These are phyloP conservation scores for Dioscorea dumetorum DNA, from an alignment of 106 monocot species.

Conservation along the genomic window DNA sequence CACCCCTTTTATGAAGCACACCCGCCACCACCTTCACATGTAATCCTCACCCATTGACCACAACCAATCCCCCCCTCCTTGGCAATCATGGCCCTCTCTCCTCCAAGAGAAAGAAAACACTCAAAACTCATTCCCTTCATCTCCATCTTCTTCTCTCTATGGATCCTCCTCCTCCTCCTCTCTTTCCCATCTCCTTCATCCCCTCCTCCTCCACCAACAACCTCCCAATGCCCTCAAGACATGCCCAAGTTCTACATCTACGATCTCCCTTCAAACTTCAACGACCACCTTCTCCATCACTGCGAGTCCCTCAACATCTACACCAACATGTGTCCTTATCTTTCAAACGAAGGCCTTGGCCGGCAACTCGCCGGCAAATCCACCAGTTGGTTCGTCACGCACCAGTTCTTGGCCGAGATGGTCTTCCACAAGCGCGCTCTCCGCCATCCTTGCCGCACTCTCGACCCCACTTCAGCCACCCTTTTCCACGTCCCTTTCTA, in stretches of 20 bases:
- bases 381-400: conserved; percentile 38
- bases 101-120: too few species aligned
- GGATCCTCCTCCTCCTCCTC: conserved; percentile 16
- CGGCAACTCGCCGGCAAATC: conserved; percentile 9
- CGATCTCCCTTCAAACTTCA: conserved; percentile 39
- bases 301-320: conserved; percentile 38
- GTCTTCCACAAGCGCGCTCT: conserved; percentile 52
- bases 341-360: conserved; percentile 58
- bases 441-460: conserved; percentile 46
- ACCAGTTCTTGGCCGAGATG: conserved; percentile 63
- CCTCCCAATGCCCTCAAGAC: conserved; percentile 17
- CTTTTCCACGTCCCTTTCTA: conserved; percentile 63
- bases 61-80: too few species aligned
- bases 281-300: conserved; percentile 27
- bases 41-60: too few species aligned
- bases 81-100: too few species aligned
- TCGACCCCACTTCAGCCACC: conserved; percentile 13
- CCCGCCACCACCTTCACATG: too few species aligned
- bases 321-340: conserved; percentile 65
- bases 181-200: conserved; percentile 1
- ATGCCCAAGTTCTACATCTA: conserved; percentile 43
- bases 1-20: too few species aligned
- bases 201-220: neutral
- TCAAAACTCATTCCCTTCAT: conserved; percentile 14
- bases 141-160: conserved; percentile 15